Conservation (phyloP, 2,329 filamentous ascomycete genomes). For the Ophiostoma populinum region DNA sequence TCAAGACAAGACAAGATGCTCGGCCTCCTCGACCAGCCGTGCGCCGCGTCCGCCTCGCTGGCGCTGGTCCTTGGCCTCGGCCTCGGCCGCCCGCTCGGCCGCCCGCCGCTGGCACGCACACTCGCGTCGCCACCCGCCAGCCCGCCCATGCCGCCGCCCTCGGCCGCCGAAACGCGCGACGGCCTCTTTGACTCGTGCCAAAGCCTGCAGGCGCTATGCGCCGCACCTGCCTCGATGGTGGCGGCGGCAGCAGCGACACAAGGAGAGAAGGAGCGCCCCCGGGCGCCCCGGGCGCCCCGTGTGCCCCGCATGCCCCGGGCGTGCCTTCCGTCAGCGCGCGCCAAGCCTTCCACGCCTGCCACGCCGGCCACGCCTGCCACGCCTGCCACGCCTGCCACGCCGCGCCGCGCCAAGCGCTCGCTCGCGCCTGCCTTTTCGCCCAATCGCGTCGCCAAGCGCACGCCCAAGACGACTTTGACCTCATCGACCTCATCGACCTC, state of each 20-base stretch:
- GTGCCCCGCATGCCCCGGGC: constrained; percentile 24
- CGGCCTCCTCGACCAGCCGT: no score
- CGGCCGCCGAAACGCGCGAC: constrained; percentile 28
- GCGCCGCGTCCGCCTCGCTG: no score
- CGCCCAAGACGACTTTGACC: constrained; percentile 12
- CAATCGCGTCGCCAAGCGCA: constrained; percentile 35
- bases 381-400: constrained; percentile 10
- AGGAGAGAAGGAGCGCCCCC: no score
- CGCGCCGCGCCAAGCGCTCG: constrained; percentile 13
- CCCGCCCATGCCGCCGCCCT: constrained; percentile 29
- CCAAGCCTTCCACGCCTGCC: constrained; percentile 14
- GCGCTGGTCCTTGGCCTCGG: no score
- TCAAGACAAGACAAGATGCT: no score
- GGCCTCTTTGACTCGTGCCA: constrained; percentile 43
- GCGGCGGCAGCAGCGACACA: no score
- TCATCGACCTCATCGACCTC: constrained; percentile 4
- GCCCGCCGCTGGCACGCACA: constrained; percentile 14
- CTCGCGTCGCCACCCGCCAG: constrained; percentile 43
- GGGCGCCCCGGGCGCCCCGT: no score
- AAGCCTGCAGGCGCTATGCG: constrained; percentile 41
- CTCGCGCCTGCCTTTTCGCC: neutral
- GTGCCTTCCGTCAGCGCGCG: constrained; percentile 34
- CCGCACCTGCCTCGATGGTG: constrained; percentile 12
- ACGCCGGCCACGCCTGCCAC: constrained; percentile 7
- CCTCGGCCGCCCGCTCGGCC: no score